Base-by-base conservation (phyloP, 2,329 filamentous ascomycete species). In the Ophiocordyceps australis region DNA sequence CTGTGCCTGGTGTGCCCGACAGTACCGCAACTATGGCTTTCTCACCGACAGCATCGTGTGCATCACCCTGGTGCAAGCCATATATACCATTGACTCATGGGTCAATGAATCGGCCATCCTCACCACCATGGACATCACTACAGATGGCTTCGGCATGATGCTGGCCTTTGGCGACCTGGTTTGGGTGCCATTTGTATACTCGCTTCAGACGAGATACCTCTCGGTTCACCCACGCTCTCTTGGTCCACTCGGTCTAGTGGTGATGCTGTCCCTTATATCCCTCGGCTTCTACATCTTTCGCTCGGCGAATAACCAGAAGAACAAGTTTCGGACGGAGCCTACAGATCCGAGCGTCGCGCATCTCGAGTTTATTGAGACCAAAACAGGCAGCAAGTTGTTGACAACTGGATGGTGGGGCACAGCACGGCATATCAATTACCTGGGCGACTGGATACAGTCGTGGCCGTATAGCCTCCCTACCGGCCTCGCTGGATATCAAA, bases 91-190 rank as follows among this genome's bases (percentile, higher is more conserved):
- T 19, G 86, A 95, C 45, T 72, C 73, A 7, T 70, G 82, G 35
- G 83, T 74, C 58, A 89, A 86, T 65, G 86, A 95, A 49, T 65
- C 79, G 0, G 77, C 82, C 3, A 77, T 94, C 33, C 57, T 94
- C 35, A 94, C 85, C 2, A 94, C 83, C 17, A 94, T 95, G 54
- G 86, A 95, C 45, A 77, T 94, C 36, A 92, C 76, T 26, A 80
- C 74, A 22, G 86, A 95, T 40, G 86, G 86, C 5, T 93, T 95
- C 38, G 86, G 86, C 27, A 82, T 82, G 57, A 95, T 95, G 86
- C 64, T 95, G 18, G 62, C 80, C 3, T 94, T 94, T 45, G 86
- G 83, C 29, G 86, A 95, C 41, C 62, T 94, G 5, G 79, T 78
- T 33, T 95, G 86, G 86, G 67, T 94, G 3, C 86, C 86, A 1